Base-by-base conservation (phyloP, 1,139 yeast species). In the Taphrina communis region DNA sequence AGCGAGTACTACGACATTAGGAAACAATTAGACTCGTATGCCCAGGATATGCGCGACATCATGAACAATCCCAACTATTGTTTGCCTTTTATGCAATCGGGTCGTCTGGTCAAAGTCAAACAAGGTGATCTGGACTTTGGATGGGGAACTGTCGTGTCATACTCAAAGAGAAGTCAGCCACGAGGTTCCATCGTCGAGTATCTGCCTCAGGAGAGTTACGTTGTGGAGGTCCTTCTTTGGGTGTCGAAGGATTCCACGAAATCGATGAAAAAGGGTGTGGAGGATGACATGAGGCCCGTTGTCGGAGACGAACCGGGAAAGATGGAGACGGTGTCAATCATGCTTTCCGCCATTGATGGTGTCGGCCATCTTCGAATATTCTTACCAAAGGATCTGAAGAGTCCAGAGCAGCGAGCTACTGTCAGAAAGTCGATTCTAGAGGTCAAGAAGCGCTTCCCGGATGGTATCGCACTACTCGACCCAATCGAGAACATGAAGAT, bases 401-500 rank as follows among this genome's bases (percentile, higher is more conserved):
- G 89, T 52, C 82, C 86, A 31, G 85, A 86, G 69, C 90, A 94
- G 69, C 87, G 88, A 74, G 86, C 86, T 72, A 86, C 89, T 1
- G 86, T 93, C 50, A 85, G 87, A 68, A 90, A 90, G 77, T 88
- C 96, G 17, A 82, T 94, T 76, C 84, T 82, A 70, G 97, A 92
- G 77, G 89, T 92, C 71, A 85, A 87, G 48, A 86, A 88, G 73
- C 85, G 96, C 78, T 88, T 92, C 76, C 93, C 96, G 9, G 95
- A 91, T 77, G 97, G 97, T 0, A 82, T 94, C 50, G 97, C 98
- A 19, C 77, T 86, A 66, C 83, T 94, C 78, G 97, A 94, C 77
- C 99, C 99, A 3, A 82, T 94, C 53, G 88, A 86, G 71, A 90
- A 89, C 76, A 94, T 95, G 98, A 90, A 92, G 77, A 93, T 95